Conservation (phyloP, 331 rosid species). For the Phaseolus coccineus region DNA sequence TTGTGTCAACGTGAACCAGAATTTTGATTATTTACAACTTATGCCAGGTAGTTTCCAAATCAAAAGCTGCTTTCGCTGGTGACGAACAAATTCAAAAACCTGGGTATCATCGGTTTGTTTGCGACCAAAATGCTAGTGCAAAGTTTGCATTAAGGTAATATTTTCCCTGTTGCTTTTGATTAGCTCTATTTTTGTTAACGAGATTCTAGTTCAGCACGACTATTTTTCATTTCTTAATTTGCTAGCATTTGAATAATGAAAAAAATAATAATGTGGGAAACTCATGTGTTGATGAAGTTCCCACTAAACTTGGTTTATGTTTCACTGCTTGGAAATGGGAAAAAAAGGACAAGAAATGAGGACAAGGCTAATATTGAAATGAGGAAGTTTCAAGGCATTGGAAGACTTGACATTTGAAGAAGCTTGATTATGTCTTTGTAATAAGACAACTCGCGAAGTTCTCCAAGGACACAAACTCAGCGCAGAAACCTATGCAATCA, state of each 20-base stretch:
- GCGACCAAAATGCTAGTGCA: slow-evolving; percentile 9
- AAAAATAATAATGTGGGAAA: background rate
- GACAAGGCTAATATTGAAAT: slow-evolving; percentile 34
- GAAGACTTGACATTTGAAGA: slow-evolving; percentile 3
- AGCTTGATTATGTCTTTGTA: slow-evolving; percentile 24
- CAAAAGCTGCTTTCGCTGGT: slow-evolving; percentile 36
- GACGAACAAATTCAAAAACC: slow-evolving; percentile 48
- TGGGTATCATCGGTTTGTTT: slow-evolving; percentile 60
- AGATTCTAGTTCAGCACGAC: background rate
- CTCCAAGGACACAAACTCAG: slow-evolving; percentile 24
- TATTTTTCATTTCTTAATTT: background rate
- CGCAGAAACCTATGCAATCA: slow-evolving; percentile 41
- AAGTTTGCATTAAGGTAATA: background rate
- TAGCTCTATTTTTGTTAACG: background rate
- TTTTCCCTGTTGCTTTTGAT: background rate
- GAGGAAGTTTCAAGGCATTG: slow-evolving; percentile 48
- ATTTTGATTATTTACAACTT: slow-evolving; percentile 12
- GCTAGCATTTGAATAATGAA: background rate
- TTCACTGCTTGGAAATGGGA: background rate
- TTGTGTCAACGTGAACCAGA: slow-evolving; percentile 29
- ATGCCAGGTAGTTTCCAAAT: slow-evolving; percentile 6
- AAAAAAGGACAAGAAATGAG: background rate
- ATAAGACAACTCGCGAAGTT: slow-evolving; percentile 42
- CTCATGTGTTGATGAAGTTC: background rate
- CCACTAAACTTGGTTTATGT: slow-evolving; percentile 13